Evolutionary conservation across 345 rosid species (phyloP).

Genomic region (rapeseed (Brassica napus)): DNA sequence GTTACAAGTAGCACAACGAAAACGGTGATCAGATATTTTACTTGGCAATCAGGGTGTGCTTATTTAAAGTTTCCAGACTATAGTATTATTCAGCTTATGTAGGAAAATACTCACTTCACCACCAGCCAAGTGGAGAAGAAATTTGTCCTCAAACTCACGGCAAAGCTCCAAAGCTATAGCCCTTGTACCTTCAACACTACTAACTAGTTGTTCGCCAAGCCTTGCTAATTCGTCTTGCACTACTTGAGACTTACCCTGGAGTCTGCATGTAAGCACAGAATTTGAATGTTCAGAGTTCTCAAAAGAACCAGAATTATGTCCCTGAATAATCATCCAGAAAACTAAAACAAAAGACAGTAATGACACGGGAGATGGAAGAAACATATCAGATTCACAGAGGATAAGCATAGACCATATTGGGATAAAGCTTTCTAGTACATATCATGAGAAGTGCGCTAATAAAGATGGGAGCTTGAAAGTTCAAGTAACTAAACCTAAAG

Average conservation of each 20-base stretch:
- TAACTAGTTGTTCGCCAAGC: constrained; percentile 87
- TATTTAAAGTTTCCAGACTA: background rate
- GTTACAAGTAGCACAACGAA: background rate
- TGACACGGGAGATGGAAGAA: constrained; percentile 25
- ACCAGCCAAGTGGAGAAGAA: constrained; percentile 83
- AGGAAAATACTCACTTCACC: constrained; percentile 78
- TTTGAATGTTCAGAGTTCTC: constrained; percentile 48
- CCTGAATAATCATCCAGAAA: constrained; percentile 21
- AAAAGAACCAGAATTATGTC: constrained; percentile 13
- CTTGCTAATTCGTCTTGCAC: constrained; percentile 82
- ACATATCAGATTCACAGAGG: constrained; percentile 16
- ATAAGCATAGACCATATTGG: background rate
- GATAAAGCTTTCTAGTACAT: background rate
- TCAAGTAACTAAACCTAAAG: constrained; percentile 26
- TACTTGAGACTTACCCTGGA: constrained; percentile 88
- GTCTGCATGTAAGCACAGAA: constrained; percentile 76
- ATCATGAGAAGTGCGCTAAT: constrained; percentile 9
- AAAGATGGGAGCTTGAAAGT: constrained; percentile 2
- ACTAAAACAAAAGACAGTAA: constrained; percentile 6
- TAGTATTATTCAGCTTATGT: constrained; percentile 9
- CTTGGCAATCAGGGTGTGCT: background rate
- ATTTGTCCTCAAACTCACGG: constrained; percentile 97
- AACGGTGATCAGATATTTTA: background rate
- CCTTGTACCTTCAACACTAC: constrained; percentile 88
- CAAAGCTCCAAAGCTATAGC: constrained; percentile 98